Evolutionary conservation across 108 stramenopile species (phyloP).

Genomic region (Nitzschia sp.): DNA sequence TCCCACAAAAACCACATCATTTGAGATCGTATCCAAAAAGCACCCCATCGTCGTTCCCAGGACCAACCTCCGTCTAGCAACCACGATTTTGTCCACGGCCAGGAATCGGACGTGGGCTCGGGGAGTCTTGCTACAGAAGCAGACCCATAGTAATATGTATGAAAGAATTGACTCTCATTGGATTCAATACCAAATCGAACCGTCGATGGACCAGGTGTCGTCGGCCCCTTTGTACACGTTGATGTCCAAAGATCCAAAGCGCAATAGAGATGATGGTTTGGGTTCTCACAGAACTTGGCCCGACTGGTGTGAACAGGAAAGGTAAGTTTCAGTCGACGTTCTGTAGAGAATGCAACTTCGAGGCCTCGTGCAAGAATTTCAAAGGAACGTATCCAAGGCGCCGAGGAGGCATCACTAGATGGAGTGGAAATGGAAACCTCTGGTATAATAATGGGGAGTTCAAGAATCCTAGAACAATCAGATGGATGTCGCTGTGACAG

Average conservation of each 20-base stretch:
- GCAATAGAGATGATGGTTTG: slow-evolving; percentile 3
- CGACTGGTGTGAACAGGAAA: not conserved
- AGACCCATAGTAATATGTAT: slow-evolving; percentile 3
- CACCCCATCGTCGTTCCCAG: slow-evolving; percentile 15
- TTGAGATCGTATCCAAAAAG: slow-evolving; percentile 13
- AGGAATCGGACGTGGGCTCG: not conserved
- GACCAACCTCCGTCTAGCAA: slow-evolving; percentile 7
- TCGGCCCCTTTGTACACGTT: too few species aligned
- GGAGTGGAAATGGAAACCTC: not conserved
- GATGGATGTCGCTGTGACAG: not conserved
- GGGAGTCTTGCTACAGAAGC: not conserved
- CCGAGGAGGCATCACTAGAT: not conserved
- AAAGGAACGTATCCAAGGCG: slow-evolving; percentile 9
- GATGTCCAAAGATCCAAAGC: not conserved
- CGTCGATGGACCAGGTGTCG: not conserved
- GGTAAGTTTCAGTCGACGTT: not conserved
- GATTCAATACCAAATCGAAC: not conserved
- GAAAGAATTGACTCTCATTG: slow-evolving; percentile 8
- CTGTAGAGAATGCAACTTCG: slow-evolving; percentile 17
- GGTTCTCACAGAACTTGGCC: not conserved
- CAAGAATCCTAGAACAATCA: too few species aligned
- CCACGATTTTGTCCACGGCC: slow-evolving; percentile 19
- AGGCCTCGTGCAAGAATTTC: slow-evolving; percentile 6
- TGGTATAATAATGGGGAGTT: too few species aligned
- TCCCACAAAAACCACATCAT: not conserved